These are phyloP conservation scores for Hydnum rufescens DNA, from an alignment of 768 basidiomycete species.

Conservation along the genomic window DNA sequence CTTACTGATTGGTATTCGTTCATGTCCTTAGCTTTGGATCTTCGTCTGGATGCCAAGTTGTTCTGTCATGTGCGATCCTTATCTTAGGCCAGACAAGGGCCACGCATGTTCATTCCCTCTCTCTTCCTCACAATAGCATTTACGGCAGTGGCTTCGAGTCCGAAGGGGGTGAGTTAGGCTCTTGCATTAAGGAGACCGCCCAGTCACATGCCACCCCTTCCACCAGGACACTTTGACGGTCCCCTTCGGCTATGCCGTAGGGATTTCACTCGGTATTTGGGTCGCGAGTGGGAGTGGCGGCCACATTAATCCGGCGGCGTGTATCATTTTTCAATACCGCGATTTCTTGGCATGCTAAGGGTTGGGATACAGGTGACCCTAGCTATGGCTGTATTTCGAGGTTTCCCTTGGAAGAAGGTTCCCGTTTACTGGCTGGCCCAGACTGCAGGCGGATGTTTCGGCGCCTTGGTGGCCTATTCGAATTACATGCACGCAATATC, in stretches of 20 bases:
- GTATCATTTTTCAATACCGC: background rate
- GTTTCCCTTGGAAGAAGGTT: slow-evolving; percentile 11
- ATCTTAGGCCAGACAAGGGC: slow-evolving; percentile 23
- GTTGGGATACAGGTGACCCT: slow-evolving; percentile 8
- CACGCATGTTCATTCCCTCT: background rate
- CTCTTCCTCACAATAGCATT: background rate
- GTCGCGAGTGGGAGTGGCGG: slow-evolving; percentile 7
- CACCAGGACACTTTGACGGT: background rate
- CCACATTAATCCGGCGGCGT: slow-evolving; percentile 10
- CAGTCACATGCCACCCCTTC: too few relatives aligned
- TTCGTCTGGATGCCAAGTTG: slow-evolving; percentile 35
- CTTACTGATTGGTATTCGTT: background rate
- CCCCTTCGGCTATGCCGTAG: slow-evolving; percentile 7
- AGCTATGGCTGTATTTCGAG: slow-evolving; percentile 7
- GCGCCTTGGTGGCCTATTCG: slow-evolving; percentile 35
- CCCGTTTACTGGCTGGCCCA: slow-evolving; percentile 47
- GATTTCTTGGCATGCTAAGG: background rate
- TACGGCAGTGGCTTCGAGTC: slow-evolving; percentile 25
- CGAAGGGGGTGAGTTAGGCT: slow-evolving; percentile 31
- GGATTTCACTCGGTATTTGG: slow-evolving; percentile 8
- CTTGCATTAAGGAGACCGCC: background rate
- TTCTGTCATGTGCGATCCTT: slow-evolving; percentile 16
- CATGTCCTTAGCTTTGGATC: slow-evolving; percentile 23
- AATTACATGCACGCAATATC: slow-evolving; percentile 46
- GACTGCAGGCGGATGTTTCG: slow-evolving; percentile 43